Base-by-base conservation (phyloP, 805 yeast species). In the Yamadazyma olivae region DNA sequence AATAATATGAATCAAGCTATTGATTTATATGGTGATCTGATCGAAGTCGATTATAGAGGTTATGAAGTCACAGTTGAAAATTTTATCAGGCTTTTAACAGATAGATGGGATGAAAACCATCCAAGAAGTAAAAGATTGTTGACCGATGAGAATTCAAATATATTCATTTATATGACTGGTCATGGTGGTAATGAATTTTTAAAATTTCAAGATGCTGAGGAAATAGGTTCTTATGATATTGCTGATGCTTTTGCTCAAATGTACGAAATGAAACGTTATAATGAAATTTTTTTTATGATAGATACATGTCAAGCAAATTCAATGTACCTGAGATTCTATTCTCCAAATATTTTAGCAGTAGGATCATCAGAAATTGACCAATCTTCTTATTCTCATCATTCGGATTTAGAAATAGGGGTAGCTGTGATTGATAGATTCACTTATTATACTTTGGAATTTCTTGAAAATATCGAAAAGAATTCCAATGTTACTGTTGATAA, bases 281-380 rank as follows among this genome's bases (percentile, higher is more conserved):
- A 90, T 50, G 98, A 93, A 66, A 85, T 93, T 22, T 79, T 93
- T 54, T 93, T 93, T 63, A 93, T 93, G 98, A 84, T 93, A 45
- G 99, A 93, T 59, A 93, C 99, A 0, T 93, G 99, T 56, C 99
- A 93, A 67, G 99, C 99, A 17, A 93, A 91, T 61, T 88, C 99
- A 12, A 91, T 93, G 99, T 93, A 84, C 63, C 82, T 95, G 39
- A 77, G 83, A 53, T 80, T 91, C 54, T 89, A 88, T 56, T 83
- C 96, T 7, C 98, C 99, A 22, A 89, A 93, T 56, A 78, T 93
- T 30, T 61, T 93, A 35, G 87, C 96, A 1, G 95, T 91, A 23
- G 99, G 99, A 0, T 88, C 96, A 1, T 84, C 95, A 7, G 83
- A 75, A 46, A 44, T 87, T 6, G 95, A 83, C 37, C 96, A 93